phyloP scores from a whole-genome alignment of 2,329 filamentous ascomycete genomes.

The Calonectria crousiana region DNA sequence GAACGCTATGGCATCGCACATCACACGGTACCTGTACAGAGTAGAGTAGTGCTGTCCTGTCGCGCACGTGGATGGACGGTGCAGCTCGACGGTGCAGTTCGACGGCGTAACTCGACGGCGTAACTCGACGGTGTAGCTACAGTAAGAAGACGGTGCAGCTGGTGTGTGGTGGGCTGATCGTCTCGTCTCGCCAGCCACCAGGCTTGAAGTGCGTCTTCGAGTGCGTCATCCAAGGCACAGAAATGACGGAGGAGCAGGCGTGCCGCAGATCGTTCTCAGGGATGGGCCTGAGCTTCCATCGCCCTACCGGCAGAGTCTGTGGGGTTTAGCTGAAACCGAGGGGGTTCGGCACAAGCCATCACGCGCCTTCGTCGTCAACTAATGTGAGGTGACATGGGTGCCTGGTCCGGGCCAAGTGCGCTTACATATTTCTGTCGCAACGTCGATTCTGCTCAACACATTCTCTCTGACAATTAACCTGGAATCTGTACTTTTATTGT shows the following conservation, averaged over 20 bases:
- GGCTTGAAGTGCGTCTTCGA: neutral
- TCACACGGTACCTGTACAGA: neutral
- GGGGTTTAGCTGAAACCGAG: conserved; percentile 19
- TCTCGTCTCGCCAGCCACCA: neutral
- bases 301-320: conserved; percentile 29
- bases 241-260: neutral
- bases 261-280: neutral
- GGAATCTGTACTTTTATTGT: neutral
- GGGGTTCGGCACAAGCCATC: conserved; percentile 1
- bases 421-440: neutral
- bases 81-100: neutral
- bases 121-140: too few relatives aligned
- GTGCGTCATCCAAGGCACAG: neutral
- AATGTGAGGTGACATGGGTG: conserved; percentile 3
- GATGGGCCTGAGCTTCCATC: neutral
- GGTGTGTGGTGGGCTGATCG: neutral
- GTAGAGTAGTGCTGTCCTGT: neutral
- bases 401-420: neutral
- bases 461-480: neutral
- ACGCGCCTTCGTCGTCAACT: neutral
- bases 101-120: too few relatives aligned
- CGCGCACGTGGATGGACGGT: neutral
- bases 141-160: neutral
- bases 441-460: neutral
- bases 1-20: neutral